phyloP scores from a whole-genome alignment of 192 early-diverging fungal genomes.

The Umbelopsis isabellina region DNA sequence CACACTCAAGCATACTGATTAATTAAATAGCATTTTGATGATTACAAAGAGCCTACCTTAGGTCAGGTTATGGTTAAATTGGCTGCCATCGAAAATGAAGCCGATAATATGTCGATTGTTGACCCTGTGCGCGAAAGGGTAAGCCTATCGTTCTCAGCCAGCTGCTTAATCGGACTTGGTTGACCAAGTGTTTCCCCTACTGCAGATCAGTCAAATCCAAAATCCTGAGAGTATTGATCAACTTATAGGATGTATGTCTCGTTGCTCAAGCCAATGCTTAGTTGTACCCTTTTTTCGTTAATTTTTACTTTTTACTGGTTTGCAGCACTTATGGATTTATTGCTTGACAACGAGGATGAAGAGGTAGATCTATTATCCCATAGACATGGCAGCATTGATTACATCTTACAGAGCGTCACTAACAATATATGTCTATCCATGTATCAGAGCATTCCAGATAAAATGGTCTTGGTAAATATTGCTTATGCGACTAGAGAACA shows the following conservation, averaged over 20 bases:
- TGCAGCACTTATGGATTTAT: conserved; percentile 3
- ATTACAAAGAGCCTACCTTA: conserved; percentile 15
- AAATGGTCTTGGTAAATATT: neutral
- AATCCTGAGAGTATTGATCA: conserved; percentile 19
- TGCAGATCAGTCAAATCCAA: conserved; percentile 19
- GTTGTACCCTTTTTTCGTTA: neutral
- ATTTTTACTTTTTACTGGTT: neutral
- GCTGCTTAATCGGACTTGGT: no score
- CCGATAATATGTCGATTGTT: neutral
- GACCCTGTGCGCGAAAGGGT: conserved; percentile 15
- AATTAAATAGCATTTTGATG: conserved; percentile 11
- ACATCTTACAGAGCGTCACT: no score
- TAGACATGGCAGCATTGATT: neutral
- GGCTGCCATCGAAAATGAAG: conserved; percentile 20
- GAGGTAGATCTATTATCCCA: neutral
- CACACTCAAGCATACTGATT: neutral
- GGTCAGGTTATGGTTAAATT: conserved; percentile 10
- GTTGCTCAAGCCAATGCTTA: no score
- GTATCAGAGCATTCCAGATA: conserved; percentile 5
- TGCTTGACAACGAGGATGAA: conserved; percentile 13
- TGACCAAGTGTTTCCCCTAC: neutral
- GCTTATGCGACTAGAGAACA: no score
- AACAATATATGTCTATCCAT: neutral
- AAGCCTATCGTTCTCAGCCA: neutral
- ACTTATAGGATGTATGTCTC: conserved; percentile 11